Percentiles rank a stretch among this genome's conserved stretches.
These are phyloP conservation scores for Cylindrodendrum hubeiense DNA, from an alignment of 2,329 filamentous ascomycete genomes.

Conservation along the genomic window DNA sequence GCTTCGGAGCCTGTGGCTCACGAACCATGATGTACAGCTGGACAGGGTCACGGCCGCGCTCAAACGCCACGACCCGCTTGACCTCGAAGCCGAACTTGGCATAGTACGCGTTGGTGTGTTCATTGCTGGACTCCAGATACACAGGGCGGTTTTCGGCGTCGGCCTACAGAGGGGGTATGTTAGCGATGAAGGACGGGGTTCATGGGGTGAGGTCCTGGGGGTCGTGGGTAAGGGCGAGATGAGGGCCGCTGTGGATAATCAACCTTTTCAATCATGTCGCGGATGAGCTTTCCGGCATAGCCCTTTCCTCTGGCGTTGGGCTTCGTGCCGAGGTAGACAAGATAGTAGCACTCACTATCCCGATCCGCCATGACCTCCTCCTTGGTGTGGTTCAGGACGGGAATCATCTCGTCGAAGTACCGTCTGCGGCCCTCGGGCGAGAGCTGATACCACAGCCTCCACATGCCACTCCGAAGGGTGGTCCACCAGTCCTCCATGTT, in stretches of 20 bases:
- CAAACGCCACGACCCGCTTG: slow-evolving; percentile 72
- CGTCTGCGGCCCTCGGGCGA: slow-evolving; percentile 78
- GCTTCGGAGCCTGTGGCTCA: slow-evolving; percentile 66
- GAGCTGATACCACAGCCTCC: slow-evolving; percentile 81
- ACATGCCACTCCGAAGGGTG: slow-evolving; percentile 79
- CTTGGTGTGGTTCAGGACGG: slow-evolving; percentile 80
- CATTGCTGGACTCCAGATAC: slow-evolving; percentile 84
- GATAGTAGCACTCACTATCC: slow-evolving; percentile 80
- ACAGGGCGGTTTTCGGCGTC: slow-evolving; percentile 76
- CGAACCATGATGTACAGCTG: slow-evolving; percentile 85
- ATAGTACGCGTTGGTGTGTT: slow-evolving; percentile 78
- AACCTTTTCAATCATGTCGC: slow-evolving; percentile 75
- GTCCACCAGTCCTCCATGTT: slow-evolving; percentile 81
- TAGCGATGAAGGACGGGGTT: no score
- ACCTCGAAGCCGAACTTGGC: slow-evolving; percentile 79
- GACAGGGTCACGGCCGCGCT: slow-evolving; percentile 69
- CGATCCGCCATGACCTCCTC: slow-evolving; percentile 74
- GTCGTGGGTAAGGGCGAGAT: no score
- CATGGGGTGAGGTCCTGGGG: no score
- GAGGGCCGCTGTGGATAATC: slow-evolving; percentile 37
- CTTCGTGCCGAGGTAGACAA: slow-evolving; percentile 86
- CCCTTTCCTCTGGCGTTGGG: slow-evolving; percentile 78
- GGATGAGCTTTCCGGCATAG: slow-evolving; percentile 78
- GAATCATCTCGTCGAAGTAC: slow-evolving; percentile 83
- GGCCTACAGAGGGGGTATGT: slow-evolving; percentile 58